phyloP scores from a whole-genome alignment of 2,329 filamentous ascomycete genomes.

The Fusarium torulosum region DNA sequence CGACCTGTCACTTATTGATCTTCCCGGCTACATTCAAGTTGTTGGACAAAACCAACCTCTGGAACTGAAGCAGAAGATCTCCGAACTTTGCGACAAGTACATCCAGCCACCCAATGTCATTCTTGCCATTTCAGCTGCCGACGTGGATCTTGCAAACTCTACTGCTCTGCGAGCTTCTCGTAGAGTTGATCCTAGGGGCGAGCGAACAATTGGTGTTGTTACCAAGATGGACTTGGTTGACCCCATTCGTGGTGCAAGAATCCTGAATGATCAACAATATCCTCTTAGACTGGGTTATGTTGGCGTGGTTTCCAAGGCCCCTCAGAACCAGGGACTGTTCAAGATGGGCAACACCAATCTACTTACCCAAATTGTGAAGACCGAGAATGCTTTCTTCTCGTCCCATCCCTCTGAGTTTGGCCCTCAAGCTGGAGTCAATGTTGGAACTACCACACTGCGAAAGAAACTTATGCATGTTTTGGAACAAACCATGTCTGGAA shows the following conservation, averaged over 20 bases:
- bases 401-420: slow-evolving; percentile 86
- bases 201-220: slow-evolving; percentile 97
- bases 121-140: slow-evolving; percentile 94
- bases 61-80: slow-evolving; percentile 94
- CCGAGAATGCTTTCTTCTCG: slow-evolving; percentile 89
- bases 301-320: slow-evolving; percentile 89
- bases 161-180: slow-evolving; percentile 90
- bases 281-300: slow-evolving; percentile 96
- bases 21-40: slow-evolving; percentile 98
- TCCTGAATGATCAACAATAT: slow-evolving; percentile 91
- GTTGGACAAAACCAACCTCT: slow-evolving; percentile 89
- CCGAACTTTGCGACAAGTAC: slow-evolving; percentile 97
- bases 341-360: slow-evolving; percentile 85
- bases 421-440: slow-evolving; percentile 75
- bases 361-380: slow-evolving; percentile 82
- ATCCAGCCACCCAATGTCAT: slow-evolving; percentile 97
- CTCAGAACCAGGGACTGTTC: slow-evolving; percentile 78
- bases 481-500: slow-evolving; percentile 96
- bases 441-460: slow-evolving; percentile 87
- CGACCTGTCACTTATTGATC: slow-evolving; percentile 93
- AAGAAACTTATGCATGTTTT: slow-evolving; percentile 98
- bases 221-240: slow-evolving; percentile 99
- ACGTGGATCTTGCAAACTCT: slow-evolving; percentile 97
- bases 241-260: slow-evolving; percentile 78
- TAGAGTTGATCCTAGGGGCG: slow-evolving; percentile 91